phyloP scores from a whole-genome alignment of 148 eudicot genomes.

The Rhododendron griersonianum region DNA sequence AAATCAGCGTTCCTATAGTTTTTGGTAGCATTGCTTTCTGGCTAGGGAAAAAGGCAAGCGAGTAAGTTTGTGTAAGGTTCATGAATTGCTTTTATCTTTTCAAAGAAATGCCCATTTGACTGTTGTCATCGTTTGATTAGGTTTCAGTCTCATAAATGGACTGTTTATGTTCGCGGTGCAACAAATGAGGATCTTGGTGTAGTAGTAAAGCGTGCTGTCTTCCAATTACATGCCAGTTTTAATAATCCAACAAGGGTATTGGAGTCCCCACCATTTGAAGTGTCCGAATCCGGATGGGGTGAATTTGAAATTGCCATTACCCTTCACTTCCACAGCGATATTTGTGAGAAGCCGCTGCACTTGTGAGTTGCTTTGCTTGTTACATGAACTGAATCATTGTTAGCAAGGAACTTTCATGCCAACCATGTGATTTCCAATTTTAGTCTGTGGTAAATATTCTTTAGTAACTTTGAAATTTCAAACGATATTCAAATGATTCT shows the following conservation, averaged over 20 bases:
- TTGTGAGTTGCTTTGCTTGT: constrained; percentile 49
- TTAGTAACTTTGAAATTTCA: neutral
- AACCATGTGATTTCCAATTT: neutral
- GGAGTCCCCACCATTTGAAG: constrained; percentile 79
- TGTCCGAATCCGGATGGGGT: constrained; percentile 93
- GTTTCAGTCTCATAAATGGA: constrained; percentile 74
- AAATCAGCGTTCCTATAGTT: constrained; percentile 64
- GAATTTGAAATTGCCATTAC: constrained; percentile 94
- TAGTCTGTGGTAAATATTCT: neutral
- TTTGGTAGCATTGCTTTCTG: constrained; percentile 75
- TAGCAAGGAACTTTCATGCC: neutral
- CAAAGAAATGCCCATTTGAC: constrained; percentile 14
- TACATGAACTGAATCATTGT: neutral
- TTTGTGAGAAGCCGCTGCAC: constrained; percentile 71
- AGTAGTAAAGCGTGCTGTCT: constrained; percentile 74
- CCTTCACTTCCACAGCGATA: constrained; percentile 75
- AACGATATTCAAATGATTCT: neutral
- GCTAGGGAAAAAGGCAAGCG: constrained; percentile 96
- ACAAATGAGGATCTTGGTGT: constrained; percentile 62
- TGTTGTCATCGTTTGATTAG: constrained; percentile 21
- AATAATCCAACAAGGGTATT: constrained; percentile 73
- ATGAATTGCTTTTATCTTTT: constrained; percentile 10
- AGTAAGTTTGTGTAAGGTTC: constrained; percentile 37
- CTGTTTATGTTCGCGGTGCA: constrained; percentile 60
- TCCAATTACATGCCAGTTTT: constrained; percentile 91